These are phyloP conservation scores for Clitopilus hobsonii DNA, from an alignment of 768 basidiomycete genomes.

Conservation along the genomic window DNA sequence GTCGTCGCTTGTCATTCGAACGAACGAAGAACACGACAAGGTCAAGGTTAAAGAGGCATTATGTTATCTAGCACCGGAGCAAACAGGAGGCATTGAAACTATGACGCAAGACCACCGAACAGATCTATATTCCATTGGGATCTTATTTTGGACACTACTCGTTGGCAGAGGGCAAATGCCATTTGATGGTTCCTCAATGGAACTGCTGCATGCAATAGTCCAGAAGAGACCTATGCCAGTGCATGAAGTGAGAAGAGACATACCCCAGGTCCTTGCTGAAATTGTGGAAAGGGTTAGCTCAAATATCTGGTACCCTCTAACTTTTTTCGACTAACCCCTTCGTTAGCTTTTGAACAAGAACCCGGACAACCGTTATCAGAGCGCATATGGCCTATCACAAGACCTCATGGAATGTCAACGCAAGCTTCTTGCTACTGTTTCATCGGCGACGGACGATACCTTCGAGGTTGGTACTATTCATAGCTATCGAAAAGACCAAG, in stretches of 20 bases:
- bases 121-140: slow-evolving; percentile 70
- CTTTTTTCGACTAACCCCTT: slow-evolving; percentile 6
- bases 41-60: slow-evolving; percentile 71
- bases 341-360: slow-evolving; percentile 59
- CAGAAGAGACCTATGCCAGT: slow-evolving; percentile 73
- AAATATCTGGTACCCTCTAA: neutral
- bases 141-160: slow-evolving; percentile 72
- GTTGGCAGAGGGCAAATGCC: slow-evolving; percentile 65
- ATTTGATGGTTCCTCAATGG: slow-evolving; percentile 56
- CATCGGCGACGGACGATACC: slow-evolving; percentile 51
- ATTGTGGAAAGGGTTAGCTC: slow-evolving; percentile 61
- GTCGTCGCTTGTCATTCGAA: slow-evolving; percentile 59
- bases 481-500: neutral
- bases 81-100: slow-evolving; percentile 70
- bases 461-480: slow-evolving; percentile 37
- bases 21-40: slow-evolving; percentile 58
- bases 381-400: slow-evolving; percentile 61
- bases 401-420: slow-evolving; percentile 70
- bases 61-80: slow-evolving; percentile 73
- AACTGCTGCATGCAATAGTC: slow-evolving; percentile 66
- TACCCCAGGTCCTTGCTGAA: slow-evolving; percentile 64
- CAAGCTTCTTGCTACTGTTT: slow-evolving; percentile 54
- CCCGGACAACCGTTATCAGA: slow-evolving; percentile 67
- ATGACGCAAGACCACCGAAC: slow-evolving; percentile 70
- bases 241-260: slow-evolving; percentile 68